These are phyloP conservation scores for Setomelanomma holmii DNA, from an alignment of 2,329 filamentous ascomycete species.

Conservation along the genomic window DNA sequence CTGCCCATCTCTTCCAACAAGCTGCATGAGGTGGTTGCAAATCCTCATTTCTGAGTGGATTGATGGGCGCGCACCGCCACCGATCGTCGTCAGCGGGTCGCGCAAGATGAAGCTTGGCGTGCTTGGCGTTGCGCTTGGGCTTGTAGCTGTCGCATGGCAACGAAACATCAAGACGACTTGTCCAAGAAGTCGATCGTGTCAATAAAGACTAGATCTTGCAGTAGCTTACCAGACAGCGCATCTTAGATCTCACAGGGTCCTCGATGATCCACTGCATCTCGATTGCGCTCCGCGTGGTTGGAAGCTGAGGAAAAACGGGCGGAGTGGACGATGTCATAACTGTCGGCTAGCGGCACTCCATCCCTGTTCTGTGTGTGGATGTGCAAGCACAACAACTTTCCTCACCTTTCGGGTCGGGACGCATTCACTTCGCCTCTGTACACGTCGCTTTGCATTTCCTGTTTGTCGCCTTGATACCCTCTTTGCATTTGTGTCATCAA, in stretches of 20 bases:
- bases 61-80: not conserved
- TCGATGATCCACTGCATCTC: constrained; percentile 1
- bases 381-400: constrained; percentile 21
- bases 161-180: too few species aligned
- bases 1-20: not conserved
- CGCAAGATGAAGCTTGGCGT: constrained; percentile 6
- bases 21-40: constrained; percentile 1
- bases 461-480: constrained; percentile 3
- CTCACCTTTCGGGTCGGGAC: constrained; percentile 2
- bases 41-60: not conserved
- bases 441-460: constrained; percentile 1
- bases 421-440: constrained; percentile 9
- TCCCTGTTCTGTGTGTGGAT: constrained; percentile 19
- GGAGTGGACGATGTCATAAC: constrained; percentile 6
- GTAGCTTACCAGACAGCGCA: too few species aligned
- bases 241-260: not conserved
- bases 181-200: not conserved
- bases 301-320: not conserved
- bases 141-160: constrained; percentile 9
- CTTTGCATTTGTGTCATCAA: constrained; percentile 1
- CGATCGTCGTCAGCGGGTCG: not conserved
- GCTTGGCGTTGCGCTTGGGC: constrained; percentile 7
- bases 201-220: not conserved
- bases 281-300: not conserved
- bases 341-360: constrained; percentile 14